These are phyloP conservation scores for Trametes sanguinea DNA, from an alignment of 768 basidiomycete genomes.

Conservation along the genomic window DNA sequence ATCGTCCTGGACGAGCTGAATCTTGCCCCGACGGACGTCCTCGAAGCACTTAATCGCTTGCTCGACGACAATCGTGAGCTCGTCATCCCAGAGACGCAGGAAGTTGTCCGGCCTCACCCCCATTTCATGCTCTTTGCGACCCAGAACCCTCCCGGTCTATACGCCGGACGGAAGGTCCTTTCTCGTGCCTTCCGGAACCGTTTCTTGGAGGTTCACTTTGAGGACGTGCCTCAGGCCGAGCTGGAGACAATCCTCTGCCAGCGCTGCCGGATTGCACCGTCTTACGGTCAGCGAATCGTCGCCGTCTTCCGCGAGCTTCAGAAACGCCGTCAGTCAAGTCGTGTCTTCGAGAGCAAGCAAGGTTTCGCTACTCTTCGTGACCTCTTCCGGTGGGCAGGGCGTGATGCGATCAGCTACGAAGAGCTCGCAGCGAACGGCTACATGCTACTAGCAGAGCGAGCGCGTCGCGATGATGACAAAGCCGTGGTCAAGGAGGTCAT, in stretches of 20 bases:
- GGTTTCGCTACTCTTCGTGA: constrained; percentile 97
- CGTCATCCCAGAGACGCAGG: constrained; percentile 93
- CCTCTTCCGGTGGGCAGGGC: constrained; percentile 94
- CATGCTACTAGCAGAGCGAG: constrained; percentile 94
- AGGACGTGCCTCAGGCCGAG: constrained; percentile 93
- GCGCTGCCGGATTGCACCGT: constrained; percentile 89
- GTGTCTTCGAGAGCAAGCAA: constrained; percentile 97
- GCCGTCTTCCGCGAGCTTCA: constrained; percentile 91
- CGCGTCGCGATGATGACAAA: constrained; percentile 84
- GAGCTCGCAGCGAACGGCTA: constrained; percentile 95
- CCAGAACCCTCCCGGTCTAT: constrained; percentile 95
- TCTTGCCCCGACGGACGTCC: constrained; percentile 94
- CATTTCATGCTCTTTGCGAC: constrained; percentile 99
- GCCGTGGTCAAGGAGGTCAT: constrained; percentile 89
- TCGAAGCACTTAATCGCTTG: constrained; percentile 95
- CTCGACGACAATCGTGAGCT: constrained; percentile 98
- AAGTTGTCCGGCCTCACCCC: constrained; percentile 89
- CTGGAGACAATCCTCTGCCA: constrained; percentile 93
- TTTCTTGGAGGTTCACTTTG: constrained; percentile 96
- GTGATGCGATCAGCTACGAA: constrained; percentile 87
- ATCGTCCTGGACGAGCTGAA: constrained; percentile 98
- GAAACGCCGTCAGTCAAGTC: constrained; percentile 83
- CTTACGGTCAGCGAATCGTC: constrained; percentile 90
- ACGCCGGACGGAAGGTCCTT: constrained; percentile 91
- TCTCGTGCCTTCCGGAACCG: constrained; percentile 97